Evolutionary conservation across 2,329 filamentous ascomycete species (phyloP).

Genomic region (Myrmaecium sp.): DNA sequence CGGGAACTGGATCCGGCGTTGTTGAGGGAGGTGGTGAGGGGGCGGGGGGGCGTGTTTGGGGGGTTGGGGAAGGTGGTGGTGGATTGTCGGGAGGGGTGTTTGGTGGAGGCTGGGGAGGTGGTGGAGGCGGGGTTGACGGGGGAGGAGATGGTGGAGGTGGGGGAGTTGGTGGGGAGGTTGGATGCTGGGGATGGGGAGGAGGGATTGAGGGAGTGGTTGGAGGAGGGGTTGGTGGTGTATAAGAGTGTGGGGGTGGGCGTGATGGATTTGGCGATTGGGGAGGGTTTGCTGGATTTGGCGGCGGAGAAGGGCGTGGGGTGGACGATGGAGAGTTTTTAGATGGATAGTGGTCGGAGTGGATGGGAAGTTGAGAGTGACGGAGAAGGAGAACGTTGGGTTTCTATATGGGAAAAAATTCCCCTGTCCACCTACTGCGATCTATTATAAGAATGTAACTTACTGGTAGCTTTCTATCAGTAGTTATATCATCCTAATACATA

Average conservation of each 20-base stretch:
- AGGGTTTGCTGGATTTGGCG: constrained; percentile 8
- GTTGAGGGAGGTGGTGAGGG: constrained; percentile 12
- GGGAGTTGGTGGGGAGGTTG: constrained; percentile 13
- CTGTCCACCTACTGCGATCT: too few relatives aligned
- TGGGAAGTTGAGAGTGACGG: too few relatives aligned
- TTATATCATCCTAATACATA: too few relatives aligned
- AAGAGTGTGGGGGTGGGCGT: constrained; percentile 35
- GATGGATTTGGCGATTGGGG: constrained; percentile 31
- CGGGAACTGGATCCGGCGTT: constrained; percentile 30
- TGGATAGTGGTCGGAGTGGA: too few relatives aligned
- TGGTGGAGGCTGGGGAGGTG: constrained; percentile 30
- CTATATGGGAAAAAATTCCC: too few relatives aligned
- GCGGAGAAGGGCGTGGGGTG: constrained; percentile 6
- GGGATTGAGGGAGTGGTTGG: constrained; percentile 8
- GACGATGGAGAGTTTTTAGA: constrained; percentile 1
- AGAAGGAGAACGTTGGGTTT: too few relatives aligned
- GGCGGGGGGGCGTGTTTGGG: constrained; percentile 4
- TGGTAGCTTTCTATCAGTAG: too few relatives aligned
- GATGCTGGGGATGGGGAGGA: constrained; percentile 8
- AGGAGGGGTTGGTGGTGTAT: constrained; percentile 27
- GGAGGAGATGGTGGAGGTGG: constrained; percentile 26
- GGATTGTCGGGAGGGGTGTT: constrained; percentile 21
- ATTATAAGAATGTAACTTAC: too few relatives aligned
- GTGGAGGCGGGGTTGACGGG: constrained; percentile 21
- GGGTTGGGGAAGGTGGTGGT: too few relatives aligned